Conservation (phyloP, 306 rosid species). For the Luffa acutangula region DNA sequence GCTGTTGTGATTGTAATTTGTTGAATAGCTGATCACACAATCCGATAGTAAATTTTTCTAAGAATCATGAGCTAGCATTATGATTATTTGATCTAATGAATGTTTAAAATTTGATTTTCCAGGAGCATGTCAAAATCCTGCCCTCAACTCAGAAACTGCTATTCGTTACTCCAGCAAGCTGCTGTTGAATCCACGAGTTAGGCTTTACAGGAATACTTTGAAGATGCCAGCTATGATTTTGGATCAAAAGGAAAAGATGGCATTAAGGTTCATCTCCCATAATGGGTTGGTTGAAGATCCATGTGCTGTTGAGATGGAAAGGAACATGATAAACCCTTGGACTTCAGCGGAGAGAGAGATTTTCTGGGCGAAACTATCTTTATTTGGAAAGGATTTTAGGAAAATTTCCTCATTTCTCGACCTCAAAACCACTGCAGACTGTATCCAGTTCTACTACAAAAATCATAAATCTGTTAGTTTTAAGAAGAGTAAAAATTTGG, state of each 20-base stretch:
- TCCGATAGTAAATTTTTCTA: not conserved
- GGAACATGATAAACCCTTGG: slow-evolving; percentile 82
- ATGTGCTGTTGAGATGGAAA: slow-evolving; percentile 70
- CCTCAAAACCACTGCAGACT: slow-evolving; percentile 93
- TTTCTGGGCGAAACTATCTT: slow-evolving; percentile 56
- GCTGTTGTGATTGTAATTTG: not conserved
- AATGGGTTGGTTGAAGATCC: slow-evolving; percentile 94
- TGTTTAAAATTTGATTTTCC: slow-evolving; percentile 8
- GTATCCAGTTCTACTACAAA: slow-evolving; percentile 90
- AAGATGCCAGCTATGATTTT: slow-evolving; percentile 87
- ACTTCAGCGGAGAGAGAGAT: slow-evolving; percentile 49
- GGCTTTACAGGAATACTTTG: slow-evolving; percentile 38
- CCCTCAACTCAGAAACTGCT: slow-evolving; percentile 36
- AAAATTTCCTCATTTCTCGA: slow-evolving; percentile 71
- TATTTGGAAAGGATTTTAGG: slow-evolving; percentile 66
- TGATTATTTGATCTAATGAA: not conserved
- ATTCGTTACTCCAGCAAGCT: slow-evolving; percentile 48
- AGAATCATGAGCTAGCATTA: not conserved
- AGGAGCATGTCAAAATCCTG: slow-evolving; percentile 55
- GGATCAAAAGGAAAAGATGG: slow-evolving; percentile 59
- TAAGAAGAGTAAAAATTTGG: slow-evolving; percentile 47
- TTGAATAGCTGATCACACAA: not conserved
- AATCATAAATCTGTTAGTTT: slow-evolving; percentile 79
- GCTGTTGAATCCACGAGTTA: slow-evolving; percentile 52
- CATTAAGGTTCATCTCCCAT: slow-evolving; percentile 49